phyloP scores from a whole-genome alignment of 1,284 basidiomycete species.

The Cutaneotrichosporon cutaneum region DNA sequence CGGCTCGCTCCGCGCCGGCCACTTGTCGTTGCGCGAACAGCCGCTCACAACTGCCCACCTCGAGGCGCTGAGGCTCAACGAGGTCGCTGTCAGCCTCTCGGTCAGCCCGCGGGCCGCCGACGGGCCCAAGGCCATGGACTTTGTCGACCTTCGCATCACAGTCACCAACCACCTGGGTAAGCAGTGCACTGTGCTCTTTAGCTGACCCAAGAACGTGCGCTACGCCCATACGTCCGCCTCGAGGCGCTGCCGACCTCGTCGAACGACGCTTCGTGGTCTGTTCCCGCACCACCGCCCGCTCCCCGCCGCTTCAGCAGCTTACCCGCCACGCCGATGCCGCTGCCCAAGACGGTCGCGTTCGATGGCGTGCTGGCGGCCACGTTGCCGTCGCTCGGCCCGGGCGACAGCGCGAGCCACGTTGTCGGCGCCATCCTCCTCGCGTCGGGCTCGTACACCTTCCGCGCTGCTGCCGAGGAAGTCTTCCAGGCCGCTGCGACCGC shows the following conservation, averaged over 20 bases:
- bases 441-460: slow-evolving; percentile 67
- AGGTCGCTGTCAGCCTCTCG: slow-evolving; percentile 59
- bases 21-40: slow-evolving; percentile 71
- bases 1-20: slow-evolving; percentile 69
- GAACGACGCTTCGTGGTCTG: slow-evolving; percentile 33
- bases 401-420: slow-evolving; percentile 59
- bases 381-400: slow-evolving; percentile 60
- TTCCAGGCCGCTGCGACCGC: neutral
- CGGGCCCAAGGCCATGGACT: slow-evolving; percentile 57
- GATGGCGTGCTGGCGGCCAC: slow-evolving; percentile 66
- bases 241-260: slow-evolving; percentile 41
- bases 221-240: slow-evolving; percentile 39
- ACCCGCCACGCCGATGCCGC: slow-evolving; percentile 54
- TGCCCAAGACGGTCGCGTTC: slow-evolving; percentile 63
- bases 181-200: slow-evolving; percentile 18
- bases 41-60: slow-evolving; percentile 72
- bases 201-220: slow-evolving; percentile 27
- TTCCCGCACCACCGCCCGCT: slow-evolving; percentile 20
- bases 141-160: slow-evolving; percentile 56
- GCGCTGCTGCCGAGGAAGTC: slow-evolving; percentile 55
- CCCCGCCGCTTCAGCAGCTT: slow-evolving; percentile 21
- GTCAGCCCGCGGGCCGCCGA: slow-evolving; percentile 49
- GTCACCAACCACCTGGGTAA: slow-evolving; percentile 61
- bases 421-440: slow-evolving; percentile 72
- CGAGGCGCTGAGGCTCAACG: slow-evolving; percentile 65